Base-by-base conservation (phyloP, 2,329 filamentous ascomycete species). In the Colletotrichum sp. region DNA sequence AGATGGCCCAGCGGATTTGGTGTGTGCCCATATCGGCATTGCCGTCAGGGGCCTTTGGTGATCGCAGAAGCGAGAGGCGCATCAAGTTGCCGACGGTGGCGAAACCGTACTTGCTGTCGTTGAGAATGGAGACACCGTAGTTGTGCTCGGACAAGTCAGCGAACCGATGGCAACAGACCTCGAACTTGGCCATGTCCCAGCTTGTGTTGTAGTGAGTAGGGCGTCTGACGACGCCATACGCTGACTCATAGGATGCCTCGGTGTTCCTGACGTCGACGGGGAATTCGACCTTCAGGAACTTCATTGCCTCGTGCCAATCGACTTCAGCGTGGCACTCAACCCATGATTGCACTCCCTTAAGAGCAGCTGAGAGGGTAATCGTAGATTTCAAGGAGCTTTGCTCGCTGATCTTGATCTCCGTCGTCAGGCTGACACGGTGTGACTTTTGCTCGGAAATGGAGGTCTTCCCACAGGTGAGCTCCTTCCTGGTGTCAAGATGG, bases 201-300 rank as follows among this genome's bases (percentile, higher is more conserved):
- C 92, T 90, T 5, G 97, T 99, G 87, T 99, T 99, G 90, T 98
- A 99, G 86, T 99, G 97, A 0, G 97, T 99, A 4, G 97, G 96
- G 34, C 97, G 92, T 79, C 92, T 92, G 77, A 97, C 93, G 79
- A 98, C 92, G 79, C 96, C 96, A 82, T 95, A 99, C 81, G 98
- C 96, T 9, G 95, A 98, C 85, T 99, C 97, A 84, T 99, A 99
- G 15, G 93, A 95, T 36, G 97, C 97, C 85, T 98, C 96, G 0
- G 94, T 98, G 85, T 96, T 98, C 79, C 93, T 92, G 78, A 99
- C 90, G 81, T 98, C 94, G 77, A 98, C 96, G 0, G 97, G 96
- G 86, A 99, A 99, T 84, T 99, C 97, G 67, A 99, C 96, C 88
- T 99, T 99, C 82, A 99, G 91, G 89, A 99, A 99, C 83, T 97